A percentile compares a stretch with the other conserved stretches of the same genome.
phyloP scores from a whole-genome alignment of 495 filamentous ascomycete species.

The Ascodesmis nigricans region DNA sequence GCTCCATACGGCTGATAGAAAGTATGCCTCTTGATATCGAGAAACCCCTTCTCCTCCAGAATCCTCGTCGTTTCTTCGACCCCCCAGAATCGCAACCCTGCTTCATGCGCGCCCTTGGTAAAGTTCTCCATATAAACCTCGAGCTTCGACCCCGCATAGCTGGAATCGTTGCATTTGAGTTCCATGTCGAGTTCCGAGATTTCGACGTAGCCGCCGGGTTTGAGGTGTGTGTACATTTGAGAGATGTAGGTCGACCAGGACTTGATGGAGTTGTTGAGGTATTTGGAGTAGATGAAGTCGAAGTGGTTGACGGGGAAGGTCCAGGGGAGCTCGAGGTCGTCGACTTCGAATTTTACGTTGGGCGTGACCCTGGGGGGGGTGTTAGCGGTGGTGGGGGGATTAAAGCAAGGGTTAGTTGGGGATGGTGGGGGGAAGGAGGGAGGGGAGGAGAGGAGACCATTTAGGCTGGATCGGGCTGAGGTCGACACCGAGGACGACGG shows the following conservation, averaged over 20 bases:
- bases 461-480: conserved; percentile 15
- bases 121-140: no score
- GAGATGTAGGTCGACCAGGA: conserved; percentile 31
- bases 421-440: not conserved
- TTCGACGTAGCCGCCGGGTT: conserved; percentile 15
- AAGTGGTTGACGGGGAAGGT: conserved; percentile 31
- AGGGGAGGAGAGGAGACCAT: conserved; percentile 4
- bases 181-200: conserved; percentile 9
- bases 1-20: conserved; percentile 24
- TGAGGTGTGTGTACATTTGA: conserved; percentile 13
- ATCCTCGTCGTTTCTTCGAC: not conserved
- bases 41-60: conserved; percentile 2
- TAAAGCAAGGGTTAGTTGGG: conserved; percentile 21
- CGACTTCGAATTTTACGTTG: not conserved
- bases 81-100: no score
- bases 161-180: conserved; percentile 9
- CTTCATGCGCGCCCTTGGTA: no score
- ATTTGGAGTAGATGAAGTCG: conserved; percentile 44
- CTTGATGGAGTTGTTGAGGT: conserved; percentile 31
- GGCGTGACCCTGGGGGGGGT: not conserved
- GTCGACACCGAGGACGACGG: conserved; percentile 13
- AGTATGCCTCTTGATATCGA: conserved; percentile 5
- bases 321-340: conserved; percentile 22
- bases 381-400: conserved; percentile 1
- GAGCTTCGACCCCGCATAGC: conserved; percentile 9